Evolutionary conservation across 164 flowering plant species (phyloP).

Genomic region (Tinospora cordifolia): DNA sequence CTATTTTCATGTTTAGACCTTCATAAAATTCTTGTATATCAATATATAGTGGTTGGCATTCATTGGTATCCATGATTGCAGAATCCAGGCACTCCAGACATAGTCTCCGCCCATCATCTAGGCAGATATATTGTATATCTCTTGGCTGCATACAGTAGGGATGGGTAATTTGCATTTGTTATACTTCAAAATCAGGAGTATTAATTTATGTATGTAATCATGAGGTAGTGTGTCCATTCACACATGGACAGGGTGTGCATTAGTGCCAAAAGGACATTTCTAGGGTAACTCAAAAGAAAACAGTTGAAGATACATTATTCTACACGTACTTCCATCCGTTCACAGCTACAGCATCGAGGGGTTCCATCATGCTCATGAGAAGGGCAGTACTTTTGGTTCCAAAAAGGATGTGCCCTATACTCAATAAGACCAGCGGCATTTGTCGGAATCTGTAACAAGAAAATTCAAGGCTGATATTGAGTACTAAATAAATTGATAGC

Average conservation of each 20-base stretch:
- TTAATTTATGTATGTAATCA: background rate
- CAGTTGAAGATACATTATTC: slow-evolving; percentile 1
- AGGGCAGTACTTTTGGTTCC: slow-evolving; percentile 87
- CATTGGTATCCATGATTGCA: slow-evolving; percentile 61
- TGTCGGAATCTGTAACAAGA: slow-evolving; percentile 65
- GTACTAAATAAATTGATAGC: slow-evolving; percentile 1
- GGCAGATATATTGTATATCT: slow-evolving; percentile 47
- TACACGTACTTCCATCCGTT: slow-evolving; percentile 78
- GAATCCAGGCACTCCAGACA: slow-evolving; percentile 86
- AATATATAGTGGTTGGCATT: slow-evolving; percentile 71
- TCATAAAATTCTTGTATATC: slow-evolving; percentile 72
- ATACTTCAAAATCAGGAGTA: background rate
- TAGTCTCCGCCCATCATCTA: slow-evolving; percentile 78
- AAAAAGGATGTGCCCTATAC: slow-evolving; percentile 89
- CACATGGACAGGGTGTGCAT: background rate
- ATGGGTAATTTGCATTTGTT: slow-evolving; percentile 4
- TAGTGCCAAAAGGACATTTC: background rate
- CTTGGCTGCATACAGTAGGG: slow-evolving; percentile 42
- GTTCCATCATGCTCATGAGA: slow-evolving; percentile 77
- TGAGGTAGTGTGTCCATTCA: background rate
- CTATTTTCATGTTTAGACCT: slow-evolving; percentile 64
- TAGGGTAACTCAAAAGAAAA: background rate
- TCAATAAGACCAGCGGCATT: slow-evolving; percentile 82
- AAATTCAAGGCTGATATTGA: slow-evolving; percentile 4
- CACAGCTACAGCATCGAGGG: slow-evolving; percentile 93